Conservation (phyloP, 768 basidiomycete species). For the Bullera alba region DNA sequence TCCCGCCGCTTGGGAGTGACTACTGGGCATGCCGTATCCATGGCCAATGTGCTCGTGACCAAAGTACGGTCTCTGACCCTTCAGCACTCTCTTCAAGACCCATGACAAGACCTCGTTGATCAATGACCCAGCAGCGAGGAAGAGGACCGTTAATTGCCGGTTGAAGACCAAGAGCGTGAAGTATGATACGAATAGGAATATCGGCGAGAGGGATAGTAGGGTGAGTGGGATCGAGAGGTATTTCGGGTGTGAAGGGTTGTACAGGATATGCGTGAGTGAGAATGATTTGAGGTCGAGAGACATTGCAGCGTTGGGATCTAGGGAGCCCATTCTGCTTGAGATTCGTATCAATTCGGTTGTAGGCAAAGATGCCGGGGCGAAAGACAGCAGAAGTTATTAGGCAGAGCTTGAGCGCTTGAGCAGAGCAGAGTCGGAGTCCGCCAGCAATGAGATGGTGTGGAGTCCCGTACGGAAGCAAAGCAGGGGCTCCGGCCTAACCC, state of each 20-base stretch:
- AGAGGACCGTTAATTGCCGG: conserved; percentile 28
- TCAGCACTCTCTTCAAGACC: conserved; percentile 27
- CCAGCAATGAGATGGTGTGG: no score
- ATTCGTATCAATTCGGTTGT: no score
- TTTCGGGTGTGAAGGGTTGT: conserved; percentile 35
- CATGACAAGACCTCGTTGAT: conserved; percentile 36
- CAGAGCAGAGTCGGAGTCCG: no score
- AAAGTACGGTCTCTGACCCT: conserved; percentile 32
- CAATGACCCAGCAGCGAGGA: conserved; percentile 32
- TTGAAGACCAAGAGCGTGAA: conserved; percentile 39
- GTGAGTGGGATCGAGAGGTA: conserved; percentile 36
- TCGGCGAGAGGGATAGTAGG: conserved; percentile 38
- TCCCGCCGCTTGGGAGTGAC: conserved; percentile 41
- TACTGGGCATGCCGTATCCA: conserved; percentile 44
- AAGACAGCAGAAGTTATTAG: no score
- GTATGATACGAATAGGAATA: conserved; percentile 45
- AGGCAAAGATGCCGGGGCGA: no score
- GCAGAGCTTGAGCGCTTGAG: no score
- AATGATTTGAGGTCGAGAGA: conserved; percentile 28
- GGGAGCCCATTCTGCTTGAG: conserved; percentile 14
- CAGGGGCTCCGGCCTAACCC: no score
- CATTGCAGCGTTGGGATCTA: conserved; percentile 9
- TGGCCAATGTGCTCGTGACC: conserved; percentile 31
- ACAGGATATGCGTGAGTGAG: conserved; percentile 31
- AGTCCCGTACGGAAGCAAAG: no score